Base-by-base conservation (phyloP, 2,329 filamentous ascomycete genomes). In the Penicillium fuscoglaucum region DNA sequence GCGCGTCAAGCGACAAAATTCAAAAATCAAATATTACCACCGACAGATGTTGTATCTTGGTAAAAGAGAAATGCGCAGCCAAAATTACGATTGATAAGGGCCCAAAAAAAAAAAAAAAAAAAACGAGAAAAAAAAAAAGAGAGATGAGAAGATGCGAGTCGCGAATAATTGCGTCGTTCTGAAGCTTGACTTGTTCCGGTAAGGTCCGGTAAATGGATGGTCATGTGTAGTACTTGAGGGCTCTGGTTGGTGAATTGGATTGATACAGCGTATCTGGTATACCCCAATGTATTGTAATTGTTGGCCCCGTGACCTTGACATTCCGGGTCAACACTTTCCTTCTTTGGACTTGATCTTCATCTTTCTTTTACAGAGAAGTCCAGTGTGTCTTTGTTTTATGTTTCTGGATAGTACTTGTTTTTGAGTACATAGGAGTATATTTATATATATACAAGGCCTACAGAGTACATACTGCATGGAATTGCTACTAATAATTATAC, bases 1-100 rank as follows among this genome's bases (percentile, higher is more conserved):
- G 76, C 70, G 78, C 73, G 74, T 78, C 72, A 55, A 58, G 57
- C 41, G 53, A 52, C 35, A 55, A 55, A 63, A 52, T 50, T 55
- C 26, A 55, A 40, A 44, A 43, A 26, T 60, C 52, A 47, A 62
- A 69, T 59, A 60, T 67, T 63, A 66, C 40, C 29, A 52, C 39
- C 6, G 10, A 53, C 61, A 28, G 10, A 24, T 48, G n/a, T 6
- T n/a, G 13, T 13, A 33, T 43, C 21, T 37, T 37, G 31, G 39
- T 9, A 39, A 35, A 35, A 41, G 8, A 35, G 26, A 50, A 48
- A 39, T 46, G 52, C 41, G 44, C 26, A 31, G 46, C 50, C 21
- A 52, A 31, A 48, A 21, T 31, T 43, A 53, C 3, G 53, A 56
- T 55, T 10, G 28, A 51, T 35, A 52, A 44, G 15, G 19, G 17